Conservation (phyloP, 129 eudicot species). For the Mikania micrantha region DNA sequence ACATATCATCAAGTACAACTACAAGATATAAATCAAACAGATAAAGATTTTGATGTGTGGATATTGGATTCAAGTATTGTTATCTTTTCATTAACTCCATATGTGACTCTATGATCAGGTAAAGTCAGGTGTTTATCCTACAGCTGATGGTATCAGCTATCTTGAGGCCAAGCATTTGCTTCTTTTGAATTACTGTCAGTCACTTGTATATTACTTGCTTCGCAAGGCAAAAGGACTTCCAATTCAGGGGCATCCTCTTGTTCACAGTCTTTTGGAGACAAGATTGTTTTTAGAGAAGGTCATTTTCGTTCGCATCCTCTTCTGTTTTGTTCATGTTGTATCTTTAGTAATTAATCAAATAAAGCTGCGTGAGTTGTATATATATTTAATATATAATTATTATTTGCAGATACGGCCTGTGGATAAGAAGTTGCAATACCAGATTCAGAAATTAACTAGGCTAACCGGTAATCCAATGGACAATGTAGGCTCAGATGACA, state of each 20-base stretch:
- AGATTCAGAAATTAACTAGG: slow-evolving; percentile 71
- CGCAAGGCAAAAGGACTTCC: slow-evolving; percentile 82
- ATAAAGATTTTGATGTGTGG: not conserved
- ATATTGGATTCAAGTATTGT: too few relatives aligned
- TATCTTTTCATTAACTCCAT: too few relatives aligned
- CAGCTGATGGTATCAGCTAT: slow-evolving; percentile 84
- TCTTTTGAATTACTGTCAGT: slow-evolving; percentile 82
- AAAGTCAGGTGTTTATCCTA: slow-evolving; percentile 56
- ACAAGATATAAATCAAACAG: not conserved
- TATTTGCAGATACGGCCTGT: slow-evolving; percentile 72
- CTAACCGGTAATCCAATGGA: slow-evolving; percentile 25
- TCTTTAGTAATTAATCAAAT: not conserved
- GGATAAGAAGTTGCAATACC: slow-evolving; percentile 76
- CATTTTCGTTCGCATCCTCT: not conserved
- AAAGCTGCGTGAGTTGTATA: not conserved
- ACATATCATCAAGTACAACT: not conserved
- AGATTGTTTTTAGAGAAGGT: slow-evolving; percentile 92
- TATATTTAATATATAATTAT: not conserved
- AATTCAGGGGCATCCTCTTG: slow-evolving; percentile 87
- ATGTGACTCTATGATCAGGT: slow-evolving; percentile 62
- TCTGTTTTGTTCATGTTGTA: not conserved
- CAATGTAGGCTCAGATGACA: slow-evolving; percentile 31
- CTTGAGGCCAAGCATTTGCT: slow-evolving; percentile 89
- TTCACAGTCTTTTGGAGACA: slow-evolving; percentile 70
- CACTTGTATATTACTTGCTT: slow-evolving; percentile 81